Percentiles rank a stretch among this genome's conserved stretches.
These are phyloP conservation scores for Dryadomyces sulphureus DNA, from an alignment of 2,329 filamentous ascomycete genomes.

Conservation along the genomic window DNA sequence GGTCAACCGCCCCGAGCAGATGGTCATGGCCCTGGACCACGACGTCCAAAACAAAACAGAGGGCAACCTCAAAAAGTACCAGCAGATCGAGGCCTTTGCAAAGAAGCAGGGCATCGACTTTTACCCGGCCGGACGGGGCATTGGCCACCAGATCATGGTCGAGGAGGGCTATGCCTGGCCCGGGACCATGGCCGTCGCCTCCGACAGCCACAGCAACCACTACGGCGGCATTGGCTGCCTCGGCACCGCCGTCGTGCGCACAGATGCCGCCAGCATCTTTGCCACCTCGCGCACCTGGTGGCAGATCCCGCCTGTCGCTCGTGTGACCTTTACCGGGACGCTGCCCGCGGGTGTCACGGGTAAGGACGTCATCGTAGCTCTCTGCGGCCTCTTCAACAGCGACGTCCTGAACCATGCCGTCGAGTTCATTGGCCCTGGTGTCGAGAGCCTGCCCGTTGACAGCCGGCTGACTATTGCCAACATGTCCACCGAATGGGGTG, in stretches of 20 bases:
- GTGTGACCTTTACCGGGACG: conserved; percentile 61
- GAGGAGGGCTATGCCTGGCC: conserved; percentile 73
- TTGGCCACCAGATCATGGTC: conserved; percentile 79
- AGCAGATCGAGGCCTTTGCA: conserved; percentile 69
- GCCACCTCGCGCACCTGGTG: conserved; percentile 75
- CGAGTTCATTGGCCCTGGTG: conserved; percentile 69
- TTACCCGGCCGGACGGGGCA: conserved; percentile 32
- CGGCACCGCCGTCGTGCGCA: conserved; percentile 71
- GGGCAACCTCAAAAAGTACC: conserved; percentile 70
- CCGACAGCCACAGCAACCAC: conserved; percentile 51
- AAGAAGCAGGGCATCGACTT: conserved; percentile 62
- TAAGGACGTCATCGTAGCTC: conserved; percentile 85
- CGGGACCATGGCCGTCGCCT: conserved; percentile 66
- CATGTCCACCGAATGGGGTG: conserved; percentile 69
- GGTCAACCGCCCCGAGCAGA: conserved; percentile 55
- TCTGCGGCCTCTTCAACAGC: conserved; percentile 74
- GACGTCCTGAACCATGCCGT: conserved; percentile 83
- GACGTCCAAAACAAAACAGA: conserved; percentile 63
- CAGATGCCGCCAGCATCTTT: conserved; percentile 78
- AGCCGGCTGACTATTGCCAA: conserved; percentile 56
- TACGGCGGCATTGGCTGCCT: conserved; percentile 69
- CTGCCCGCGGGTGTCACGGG: conserved; percentile 71
- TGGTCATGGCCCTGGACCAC: conserved; percentile 77
- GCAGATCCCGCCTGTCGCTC: conserved; percentile 56
- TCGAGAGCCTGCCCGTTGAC: conserved; percentile 55